Conservation (phyloP, 1,139 yeast species). For the Meyerozyma elateridarum region DNA sequence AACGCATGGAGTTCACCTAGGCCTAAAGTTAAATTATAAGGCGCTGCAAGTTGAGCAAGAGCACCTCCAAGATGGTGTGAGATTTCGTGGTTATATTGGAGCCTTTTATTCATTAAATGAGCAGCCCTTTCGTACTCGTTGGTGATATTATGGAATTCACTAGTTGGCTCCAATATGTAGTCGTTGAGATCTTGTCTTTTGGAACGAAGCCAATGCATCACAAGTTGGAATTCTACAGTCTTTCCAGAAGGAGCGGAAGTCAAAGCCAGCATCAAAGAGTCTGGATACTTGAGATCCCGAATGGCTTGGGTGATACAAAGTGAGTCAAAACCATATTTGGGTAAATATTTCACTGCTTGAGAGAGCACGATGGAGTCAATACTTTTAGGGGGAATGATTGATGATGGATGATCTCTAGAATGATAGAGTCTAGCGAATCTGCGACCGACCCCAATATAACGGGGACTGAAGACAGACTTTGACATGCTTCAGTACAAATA, state of each 20-base stretch:
- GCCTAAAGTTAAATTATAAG: conserved; percentile 46
- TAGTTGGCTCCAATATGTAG: conserved; percentile 26
- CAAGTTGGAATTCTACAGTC: conserved; percentile 43
- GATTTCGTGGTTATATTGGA: conserved; percentile 57
- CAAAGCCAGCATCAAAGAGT: conserved; percentile 61
- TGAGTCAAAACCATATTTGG: conserved; percentile 63
- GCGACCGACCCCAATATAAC: too few species aligned
- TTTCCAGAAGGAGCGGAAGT: conserved; percentile 26
- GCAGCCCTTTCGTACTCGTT: conserved; percentile 58
- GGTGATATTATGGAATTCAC: conserved; percentile 22
- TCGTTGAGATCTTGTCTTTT: conserved; percentile 31
- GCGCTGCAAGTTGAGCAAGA: conserved; percentile 50
- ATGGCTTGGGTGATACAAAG: conserved; percentile 59
- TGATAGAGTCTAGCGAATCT: conserved; percentile 21
- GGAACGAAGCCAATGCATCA: conserved; percentile 37
- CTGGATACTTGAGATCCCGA: conserved; percentile 57
- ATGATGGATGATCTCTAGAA: conserved; percentile 31
- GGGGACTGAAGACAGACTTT: too few species aligned
- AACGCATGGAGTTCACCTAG: conserved; percentile 67
- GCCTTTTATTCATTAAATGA: conserved; percentile 54
- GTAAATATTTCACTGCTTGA: conserved; percentile 49
- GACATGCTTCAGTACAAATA: too few species aligned
- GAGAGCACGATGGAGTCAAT: conserved; percentile 33
- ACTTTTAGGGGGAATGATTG: conserved; percentile 24
- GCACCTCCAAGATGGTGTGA: conserved; percentile 43